A percentile compares a stretch with the other conserved stretches of the same genome.
Conservation (phyloP, 805 yeast species). For the Saccharomycopsis sp. region DNA sequence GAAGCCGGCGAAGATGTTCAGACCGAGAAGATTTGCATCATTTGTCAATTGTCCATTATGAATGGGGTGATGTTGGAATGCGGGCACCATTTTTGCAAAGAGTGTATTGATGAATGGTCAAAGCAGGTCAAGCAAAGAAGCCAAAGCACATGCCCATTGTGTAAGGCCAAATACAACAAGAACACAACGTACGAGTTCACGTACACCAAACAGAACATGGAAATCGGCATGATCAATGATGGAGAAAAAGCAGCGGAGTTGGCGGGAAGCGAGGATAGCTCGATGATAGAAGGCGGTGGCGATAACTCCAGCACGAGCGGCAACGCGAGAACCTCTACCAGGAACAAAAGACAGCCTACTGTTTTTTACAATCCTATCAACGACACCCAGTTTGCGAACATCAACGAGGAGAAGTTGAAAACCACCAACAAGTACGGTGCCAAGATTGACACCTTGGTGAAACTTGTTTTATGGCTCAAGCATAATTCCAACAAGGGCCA, state of each 20-base stretch:
- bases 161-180: conserved; percentile 45
- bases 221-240: conserved; percentile 36
- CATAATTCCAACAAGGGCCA: conserved; percentile 26
- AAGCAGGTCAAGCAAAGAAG: conserved; percentile 30
- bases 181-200: conserved; percentile 64
- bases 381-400: conserved; percentile 33
- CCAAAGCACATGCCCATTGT: conserved; percentile 61
- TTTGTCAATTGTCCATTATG: conserved; percentile 63
- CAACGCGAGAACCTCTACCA: no score
- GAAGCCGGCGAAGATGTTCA: conserved; percentile 25
- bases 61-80: conserved; percentile 80
- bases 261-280: conserved; percentile 8
- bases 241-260: conserved; percentile 14
- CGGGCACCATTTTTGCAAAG: conserved; percentile 86
- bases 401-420: conserved; percentile 33
- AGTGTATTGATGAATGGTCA: conserved; percentile 73
- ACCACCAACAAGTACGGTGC: conserved; percentile 57
- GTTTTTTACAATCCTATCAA: conserved; percentile 31
- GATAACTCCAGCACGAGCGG: no score
- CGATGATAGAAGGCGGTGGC: no score
- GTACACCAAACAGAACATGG: conserved; percentile 42
- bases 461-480: conserved; percentile 61
- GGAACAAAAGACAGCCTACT: conserved; percentile 2
- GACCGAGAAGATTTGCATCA: conserved; percentile 53
- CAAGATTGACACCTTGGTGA: conserved; percentile 74